These are phyloP conservation scores for barrel medic (Medicago truncatula) DNA, from an alignment of 306 rosid species.

Conservation along the genomic window DNA sequence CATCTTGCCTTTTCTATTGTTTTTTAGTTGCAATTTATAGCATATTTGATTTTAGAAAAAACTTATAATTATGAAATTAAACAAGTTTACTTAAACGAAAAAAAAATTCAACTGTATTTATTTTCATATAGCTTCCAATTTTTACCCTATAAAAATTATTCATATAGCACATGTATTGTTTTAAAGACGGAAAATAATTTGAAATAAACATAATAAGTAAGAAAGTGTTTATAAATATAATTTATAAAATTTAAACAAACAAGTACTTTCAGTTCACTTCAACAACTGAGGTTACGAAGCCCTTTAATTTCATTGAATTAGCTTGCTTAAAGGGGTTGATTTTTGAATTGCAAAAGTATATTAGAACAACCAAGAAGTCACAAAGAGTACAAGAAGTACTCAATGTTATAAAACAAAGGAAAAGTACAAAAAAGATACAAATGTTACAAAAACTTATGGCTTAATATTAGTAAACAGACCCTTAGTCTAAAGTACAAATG, in stretches of 20 bases:
- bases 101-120: neutral
- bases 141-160: no score
- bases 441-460: neutral
- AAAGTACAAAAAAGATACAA: no score
- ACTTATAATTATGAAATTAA: neutral
- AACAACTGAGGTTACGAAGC: neutral
- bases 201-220: neutral
- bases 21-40: neutral
- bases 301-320: neutral
- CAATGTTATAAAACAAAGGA: no score
- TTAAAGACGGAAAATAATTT: neutral
- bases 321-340: no score
- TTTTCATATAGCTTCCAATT: no score
- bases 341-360: no score
- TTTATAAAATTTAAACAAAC: no score
- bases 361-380: no score
- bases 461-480: neutral
- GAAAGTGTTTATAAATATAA: no score
- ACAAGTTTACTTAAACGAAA: neutral
- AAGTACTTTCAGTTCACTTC: neutral
- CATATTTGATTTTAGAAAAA: no score
- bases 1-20: neutral
- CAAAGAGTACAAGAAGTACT: no score
- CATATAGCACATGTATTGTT: neutral
- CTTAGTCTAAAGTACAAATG: neutral